phyloP scores from a whole-genome alignment of 805 yeast genomes.

The Ogataea nitratoaversa region DNA sequence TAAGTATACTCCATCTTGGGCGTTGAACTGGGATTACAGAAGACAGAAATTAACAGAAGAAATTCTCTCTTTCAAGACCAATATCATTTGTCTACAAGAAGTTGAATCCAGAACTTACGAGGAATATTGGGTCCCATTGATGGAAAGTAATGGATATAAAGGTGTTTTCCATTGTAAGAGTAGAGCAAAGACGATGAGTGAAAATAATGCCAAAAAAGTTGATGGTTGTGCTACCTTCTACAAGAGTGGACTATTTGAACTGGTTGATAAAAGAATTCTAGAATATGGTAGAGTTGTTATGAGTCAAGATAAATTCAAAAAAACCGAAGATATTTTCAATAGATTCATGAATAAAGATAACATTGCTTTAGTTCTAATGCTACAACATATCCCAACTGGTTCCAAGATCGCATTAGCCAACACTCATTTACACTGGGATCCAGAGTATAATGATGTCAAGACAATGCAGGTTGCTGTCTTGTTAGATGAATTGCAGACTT shows the following conservation, averaged over 20 bases:
- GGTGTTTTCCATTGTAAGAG: slow-evolving; percentile 84
- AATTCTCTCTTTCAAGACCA: slow-evolving; percentile 59
- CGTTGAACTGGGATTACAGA: slow-evolving; percentile 89
- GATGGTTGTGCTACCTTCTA: slow-evolving; percentile 98
- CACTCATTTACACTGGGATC: slow-evolving; percentile 98
- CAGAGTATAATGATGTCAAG: slow-evolving; percentile 91
- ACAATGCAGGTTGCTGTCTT: slow-evolving; percentile 91
- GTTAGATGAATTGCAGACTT: slow-evolving; percentile 76
- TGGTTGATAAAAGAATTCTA: slow-evolving; percentile 65
- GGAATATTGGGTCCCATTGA: slow-evolving; percentile 77
- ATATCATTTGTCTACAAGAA: slow-evolving; percentile 89
- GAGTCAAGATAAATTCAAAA: slow-evolving; percentile 80
- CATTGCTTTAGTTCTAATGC: slow-evolving; percentile 71
- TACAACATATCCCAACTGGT: slow-evolving; percentile 71
- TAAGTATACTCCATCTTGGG: slow-evolving; percentile 97
- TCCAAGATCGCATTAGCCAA: slow-evolving; percentile 72
- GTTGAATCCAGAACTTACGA: slow-evolving; percentile 85
- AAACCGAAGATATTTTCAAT: slow-evolving; percentile 91
- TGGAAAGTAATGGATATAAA: slow-evolving; percentile 71
- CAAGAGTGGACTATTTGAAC: slow-evolving; percentile 61
- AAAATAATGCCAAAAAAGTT: slow-evolving; percentile 77
- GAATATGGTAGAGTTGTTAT: slow-evolving; percentile 82
- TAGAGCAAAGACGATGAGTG: slow-evolving; percentile 85
- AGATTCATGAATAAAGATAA: slow-evolving; percentile 96
- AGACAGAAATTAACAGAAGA: slow-evolving; percentile 72